A percentile compares a stretch with the other conserved stretches of the same genome.
These are phyloP conservation scores for Endocalyx cinctus DNA, from an alignment of 2,329 filamentous ascomycete species.

Conservation along the genomic window DNA sequence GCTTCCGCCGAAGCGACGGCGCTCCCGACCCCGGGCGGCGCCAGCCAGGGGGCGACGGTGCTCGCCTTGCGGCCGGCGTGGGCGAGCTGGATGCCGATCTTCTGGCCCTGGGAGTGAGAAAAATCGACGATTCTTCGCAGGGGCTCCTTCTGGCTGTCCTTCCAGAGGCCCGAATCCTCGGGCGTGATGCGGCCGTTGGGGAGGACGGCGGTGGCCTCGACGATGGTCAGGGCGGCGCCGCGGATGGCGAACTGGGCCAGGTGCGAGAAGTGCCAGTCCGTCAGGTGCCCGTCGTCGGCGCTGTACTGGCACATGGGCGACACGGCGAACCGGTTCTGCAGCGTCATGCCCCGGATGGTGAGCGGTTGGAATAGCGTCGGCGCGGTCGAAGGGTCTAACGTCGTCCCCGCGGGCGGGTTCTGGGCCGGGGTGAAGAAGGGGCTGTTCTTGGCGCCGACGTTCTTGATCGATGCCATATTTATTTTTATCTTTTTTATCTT, in stretches of 20 bases:
- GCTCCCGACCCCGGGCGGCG: conserved; percentile 27
- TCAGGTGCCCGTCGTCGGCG: conserved; percentile 53
- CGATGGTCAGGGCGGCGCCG: conserved; percentile 54
- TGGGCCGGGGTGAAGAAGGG: conserved; percentile 40
- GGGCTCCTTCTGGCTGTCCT: conserved; percentile 61
- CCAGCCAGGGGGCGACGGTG: conserved; percentile 30
- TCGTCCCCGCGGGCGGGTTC: conserved; percentile 33
- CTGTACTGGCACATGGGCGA: conserved; percentile 46
- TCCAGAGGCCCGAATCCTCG: conserved; percentile 64
- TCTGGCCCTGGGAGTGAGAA: conserved; percentile 50
- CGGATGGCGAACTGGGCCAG: conserved; percentile 60
- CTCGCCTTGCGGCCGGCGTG: conserved; percentile 53
- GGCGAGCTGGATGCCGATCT: conserved; percentile 66
- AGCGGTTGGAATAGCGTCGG: conserved; percentile 47
- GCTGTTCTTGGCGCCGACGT: conserved; percentile 27
- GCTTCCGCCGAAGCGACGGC: conserved; percentile 23
- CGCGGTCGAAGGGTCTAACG: conserved; percentile 36
- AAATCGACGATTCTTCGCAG: conserved; percentile 33
- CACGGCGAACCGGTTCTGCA: conserved; percentile 43
- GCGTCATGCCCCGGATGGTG: conserved; percentile 37
- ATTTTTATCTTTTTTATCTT: too few relatives aligned
- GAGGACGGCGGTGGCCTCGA: conserved; percentile 66
- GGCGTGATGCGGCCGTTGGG: conserved; percentile 70
- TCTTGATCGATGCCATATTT: conserved; percentile 17
- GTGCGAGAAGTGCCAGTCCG: conserved; percentile 68